Evolutionary conservation across 208 protist genomes (phyloP).

Genomic region (Trypanosoma boissoni): DNA sequence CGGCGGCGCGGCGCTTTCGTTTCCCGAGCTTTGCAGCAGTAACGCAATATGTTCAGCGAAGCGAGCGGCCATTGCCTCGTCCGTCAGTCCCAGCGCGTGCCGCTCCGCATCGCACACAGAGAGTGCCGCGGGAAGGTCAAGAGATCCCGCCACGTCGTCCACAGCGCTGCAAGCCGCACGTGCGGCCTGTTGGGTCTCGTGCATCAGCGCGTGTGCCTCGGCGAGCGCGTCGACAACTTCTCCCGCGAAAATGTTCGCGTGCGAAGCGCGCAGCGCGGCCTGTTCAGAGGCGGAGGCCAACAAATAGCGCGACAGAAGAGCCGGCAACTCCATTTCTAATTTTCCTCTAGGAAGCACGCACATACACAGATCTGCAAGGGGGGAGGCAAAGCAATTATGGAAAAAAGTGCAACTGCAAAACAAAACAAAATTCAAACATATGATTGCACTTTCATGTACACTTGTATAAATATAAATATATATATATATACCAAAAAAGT

Average conservation of each 20-base stretch:
- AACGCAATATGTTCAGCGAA: slow-evolving; percentile 44
- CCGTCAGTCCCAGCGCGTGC: slow-evolving; percentile 24
- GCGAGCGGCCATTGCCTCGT: slow-evolving; percentile 36
- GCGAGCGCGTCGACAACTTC: slow-evolving; percentile 42
- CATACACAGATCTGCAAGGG: not conserved
- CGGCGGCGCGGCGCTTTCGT: not conserved
- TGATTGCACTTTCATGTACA: too few species aligned
- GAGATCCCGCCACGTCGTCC: slow-evolving; percentile 33
- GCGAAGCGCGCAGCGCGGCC: slow-evolving; percentile 8
- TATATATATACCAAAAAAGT: too few species aligned
- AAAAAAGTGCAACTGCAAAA: too few species aligned
- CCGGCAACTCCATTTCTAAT: slow-evolving; percentile 14
- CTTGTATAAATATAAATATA: too few species aligned
- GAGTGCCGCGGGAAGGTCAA: slow-evolving; percentile 36
- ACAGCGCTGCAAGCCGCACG: slow-evolving; percentile 36
- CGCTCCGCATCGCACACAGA: slow-evolving; percentile 34
- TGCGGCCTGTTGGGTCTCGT: slow-evolving; percentile 29
- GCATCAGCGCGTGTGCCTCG: slow-evolving; percentile 32
- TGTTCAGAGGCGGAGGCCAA: slow-evolving; percentile 4
- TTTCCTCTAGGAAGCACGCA: too few species aligned
- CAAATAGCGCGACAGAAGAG: slow-evolving; percentile 33
- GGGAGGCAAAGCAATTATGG: not conserved
- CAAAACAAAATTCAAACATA: too few species aligned
- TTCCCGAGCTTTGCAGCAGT: not conserved
- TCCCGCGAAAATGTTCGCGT: slow-evolving; percentile 26